Base-by-base conservation (phyloP, 2,329 filamentous ascomycete species). In the Stagonosporopsis vannaccii region DNA sequence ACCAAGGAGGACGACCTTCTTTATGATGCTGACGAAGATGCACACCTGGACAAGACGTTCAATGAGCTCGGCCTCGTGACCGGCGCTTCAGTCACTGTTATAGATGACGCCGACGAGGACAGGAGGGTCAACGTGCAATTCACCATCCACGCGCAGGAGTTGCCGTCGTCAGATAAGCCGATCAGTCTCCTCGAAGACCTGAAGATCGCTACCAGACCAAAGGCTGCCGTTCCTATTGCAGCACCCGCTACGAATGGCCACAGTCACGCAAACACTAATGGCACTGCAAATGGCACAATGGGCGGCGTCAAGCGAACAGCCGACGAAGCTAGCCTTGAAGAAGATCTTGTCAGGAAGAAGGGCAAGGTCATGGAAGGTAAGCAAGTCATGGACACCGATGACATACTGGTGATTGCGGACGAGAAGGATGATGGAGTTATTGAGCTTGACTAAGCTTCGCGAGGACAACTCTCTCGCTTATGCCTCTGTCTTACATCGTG, bases 1-100 rank as follows among this genome's bases (percentile, higher is more conserved):
- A 90, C 85, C 69, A 92, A 85, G 54, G 88, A 92, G 6, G 89
- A 89, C 46, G 56, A 68, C 13, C 82, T 93, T n/a, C 82, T 98
- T 37, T 98, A 96, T 68, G 95, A 98, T 68, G 85, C 88, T 0
- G 95, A 98, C 52, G 86, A 96, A 68, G 91, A 91, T 4, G 91
- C 96, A 54, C 96, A 97, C 67, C 79, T 98, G 1, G 76, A 81
- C 1, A 96, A 92, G 79, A 92, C 90, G 58, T 83, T 99, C 46
- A 82, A 77, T 23, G 90, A 97, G 19, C 82, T 97, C 8, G 90
- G 89, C 11, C 85, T 97, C 66, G 84, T 84, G 55, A 80, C 84
- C 22, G 90, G 90, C 61, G 88, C 84, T 48, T 94, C 96, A 73
- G 77, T 98, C 61, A 96, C 91, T 0, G 80, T 98, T 48, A 87